phyloP scores from a whole-genome alignment of 106 monocot genomes.

The Ottelia alismoides region DNA sequence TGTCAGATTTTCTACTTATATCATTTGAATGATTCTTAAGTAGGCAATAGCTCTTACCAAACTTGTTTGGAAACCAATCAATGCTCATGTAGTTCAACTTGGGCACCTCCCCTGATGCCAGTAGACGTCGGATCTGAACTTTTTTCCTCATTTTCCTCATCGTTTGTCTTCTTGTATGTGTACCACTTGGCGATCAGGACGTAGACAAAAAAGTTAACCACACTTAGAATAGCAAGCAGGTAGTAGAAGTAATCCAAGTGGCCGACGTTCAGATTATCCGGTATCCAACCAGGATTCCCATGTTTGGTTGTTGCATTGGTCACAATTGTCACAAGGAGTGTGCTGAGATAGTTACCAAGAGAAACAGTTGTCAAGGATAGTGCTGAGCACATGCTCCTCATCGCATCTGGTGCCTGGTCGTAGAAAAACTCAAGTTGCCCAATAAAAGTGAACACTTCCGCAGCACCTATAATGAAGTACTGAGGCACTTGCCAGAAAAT shows the following conservation, averaged over 20 bases:
- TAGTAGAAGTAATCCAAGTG: constrained; percentile 37
- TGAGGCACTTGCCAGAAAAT: constrained; percentile 43
- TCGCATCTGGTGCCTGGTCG: constrained; percentile 36
- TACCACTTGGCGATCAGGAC: background rate
- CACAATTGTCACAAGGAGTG: constrained; percentile 14
- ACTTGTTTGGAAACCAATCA: too few relatives aligned
- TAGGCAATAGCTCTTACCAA: too few relatives aligned
- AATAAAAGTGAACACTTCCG: constrained; percentile 31
- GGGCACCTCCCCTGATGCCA: too few relatives aligned
- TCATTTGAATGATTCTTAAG: too few relatives aligned
- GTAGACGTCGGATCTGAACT: too few relatives aligned
- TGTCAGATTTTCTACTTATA: too few relatives aligned
- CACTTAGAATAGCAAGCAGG: constrained; percentile 18
- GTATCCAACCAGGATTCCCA: constrained; percentile 32
- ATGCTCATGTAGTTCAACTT: too few relatives aligned
- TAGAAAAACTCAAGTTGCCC: constrained; percentile 58
- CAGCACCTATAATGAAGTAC: constrained; percentile 38
- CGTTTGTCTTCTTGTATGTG: constrained; percentile 10
- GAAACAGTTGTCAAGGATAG: constrained; percentile 22
- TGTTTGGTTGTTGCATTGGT: constrained; percentile 8
- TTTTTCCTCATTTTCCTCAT: background rate
- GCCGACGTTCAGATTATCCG: constrained; percentile 27
- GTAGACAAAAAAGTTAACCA: constrained; percentile 11
- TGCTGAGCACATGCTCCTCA: constrained; percentile 44
- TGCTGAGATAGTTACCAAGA: constrained; percentile 30